Evolutionary conservation across 495 filamentous ascomycete species (phyloP), one percentile per base, ranked within the genome.

Genomic region (Talaromyces thailandensis): DNA sequence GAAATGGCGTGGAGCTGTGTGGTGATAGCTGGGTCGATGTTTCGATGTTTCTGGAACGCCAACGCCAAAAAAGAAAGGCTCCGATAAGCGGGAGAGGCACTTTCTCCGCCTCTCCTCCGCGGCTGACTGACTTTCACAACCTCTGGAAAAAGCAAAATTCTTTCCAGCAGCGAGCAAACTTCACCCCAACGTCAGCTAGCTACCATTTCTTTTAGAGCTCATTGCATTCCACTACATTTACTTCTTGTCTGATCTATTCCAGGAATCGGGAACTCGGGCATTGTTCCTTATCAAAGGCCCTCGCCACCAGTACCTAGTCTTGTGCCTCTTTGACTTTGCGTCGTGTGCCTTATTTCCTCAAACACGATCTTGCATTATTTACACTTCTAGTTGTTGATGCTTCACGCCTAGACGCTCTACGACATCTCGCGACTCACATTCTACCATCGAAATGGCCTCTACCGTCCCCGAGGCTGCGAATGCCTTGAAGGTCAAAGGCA

Each of bases 401-500:
- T 50, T n/a, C 23, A 9, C 23, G 11, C 58, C 29, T 61, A 18
- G 32, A 48, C 28, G 32, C 65, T 64, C 56, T 60, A 32, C 52
- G 31, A 53, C 51, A 60, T 14, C 25, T 69, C 71, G 52, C 62
- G 45, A 53, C 62, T 63, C 67, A 6, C 28, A 5, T 31, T 18
- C 32, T 14, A n/a, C n/a, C n/a, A 21, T 32, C 24, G 3, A 55
- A 28, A 83, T 82, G 79, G 69, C 79, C 70, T 73, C 83, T 25
- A 59, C 67, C 43, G 84, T 81, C 58, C 67, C 76, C 69, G 86
- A 91, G 63, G 82, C 86, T 71, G 93, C 93, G 57, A 81, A 84
- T 63, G 87, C 86, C 66, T 78, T 95, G 63, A 99, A 99, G 81
- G 85, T 91, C 74, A 85, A 96, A 72, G 94, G 94, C 62, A 99